Evolutionary conservation across 2,329 filamentous ascomycete genomes (phyloP).

Genomic region (Ceratocystis ficicola): DNA sequence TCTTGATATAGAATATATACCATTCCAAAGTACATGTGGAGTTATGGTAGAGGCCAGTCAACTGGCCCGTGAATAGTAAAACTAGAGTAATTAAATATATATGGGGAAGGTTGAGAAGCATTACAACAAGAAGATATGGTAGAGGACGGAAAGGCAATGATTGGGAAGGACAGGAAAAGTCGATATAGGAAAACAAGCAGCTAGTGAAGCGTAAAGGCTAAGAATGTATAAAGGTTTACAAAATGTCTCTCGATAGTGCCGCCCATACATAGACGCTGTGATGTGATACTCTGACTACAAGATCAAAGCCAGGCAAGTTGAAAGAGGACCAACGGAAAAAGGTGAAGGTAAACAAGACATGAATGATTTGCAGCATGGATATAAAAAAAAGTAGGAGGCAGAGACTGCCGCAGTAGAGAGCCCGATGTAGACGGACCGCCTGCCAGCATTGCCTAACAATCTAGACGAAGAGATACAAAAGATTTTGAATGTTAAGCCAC

Average conservation of each 20-base stretch:
- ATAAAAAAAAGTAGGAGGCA: constrained; percentile 3
- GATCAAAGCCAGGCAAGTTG: not conserved
- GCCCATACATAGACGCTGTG: not conserved
- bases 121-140: not conserved
- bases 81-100: no score
- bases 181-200: not conserved
- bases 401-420: not conserved
- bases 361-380: constrained; percentile 5
- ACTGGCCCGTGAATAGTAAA: no score
- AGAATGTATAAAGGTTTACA: not conserved
- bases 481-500: not conserved
- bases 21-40: not conserved
- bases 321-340: not conserved
- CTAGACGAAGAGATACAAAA: not conserved
- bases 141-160: not conserved
- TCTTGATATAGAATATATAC: not conserved
- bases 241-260: not conserved
- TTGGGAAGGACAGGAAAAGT: not conserved
- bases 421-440: not conserved
- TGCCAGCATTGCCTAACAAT: not conserved
- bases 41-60: not conserved
- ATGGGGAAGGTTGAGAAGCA: no score
- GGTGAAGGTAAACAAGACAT: not conserved
- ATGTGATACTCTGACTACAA: not conserved
- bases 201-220: not conserved